A percentile compares a stretch with the other conserved stretches of the same genome.
Evolutionary conservation across 108 stramenopile genomes (phyloP).

Genomic region (Thalassiosira profunda): DNA sequence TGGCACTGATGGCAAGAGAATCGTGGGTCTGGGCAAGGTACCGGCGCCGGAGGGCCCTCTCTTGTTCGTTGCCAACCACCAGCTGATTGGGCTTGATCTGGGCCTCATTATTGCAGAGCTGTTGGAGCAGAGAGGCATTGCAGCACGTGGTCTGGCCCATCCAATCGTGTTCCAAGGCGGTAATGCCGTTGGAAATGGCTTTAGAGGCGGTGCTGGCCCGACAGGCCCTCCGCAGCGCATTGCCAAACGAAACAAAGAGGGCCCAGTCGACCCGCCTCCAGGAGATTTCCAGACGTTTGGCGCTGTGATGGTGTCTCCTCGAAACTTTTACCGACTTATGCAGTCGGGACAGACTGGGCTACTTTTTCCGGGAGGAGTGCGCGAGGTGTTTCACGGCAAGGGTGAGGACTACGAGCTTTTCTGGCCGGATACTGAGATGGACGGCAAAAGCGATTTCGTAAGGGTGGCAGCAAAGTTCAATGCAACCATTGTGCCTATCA

Average conservation of each 20-base stretch:
- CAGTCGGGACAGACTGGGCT: conserved; percentile 83
- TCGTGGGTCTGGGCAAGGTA: conserved; percentile 63
- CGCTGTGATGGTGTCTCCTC: conserved; percentile 92
- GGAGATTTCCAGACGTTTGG: conserved; percentile 83
- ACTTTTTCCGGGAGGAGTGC: conserved; percentile 94
- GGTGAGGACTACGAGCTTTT: conserved; percentile 89
- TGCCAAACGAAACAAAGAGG: too few species aligned
- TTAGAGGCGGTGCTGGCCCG: too few species aligned
- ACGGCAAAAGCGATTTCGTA: conserved; percentile 94
- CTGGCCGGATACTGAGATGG: conserved; percentile 96
- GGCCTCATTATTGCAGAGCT: conserved; percentile 73
- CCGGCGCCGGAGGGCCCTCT: conserved; percentile 68
- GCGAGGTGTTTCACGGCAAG: conserved; percentile 86
- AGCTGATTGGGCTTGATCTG: conserved; percentile 81
- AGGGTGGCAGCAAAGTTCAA: conserved; percentile 91
- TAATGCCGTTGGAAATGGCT: too few species aligned
- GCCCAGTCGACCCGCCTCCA: too few species aligned
- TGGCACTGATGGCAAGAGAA: conserved; percentile 60
- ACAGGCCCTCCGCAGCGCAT: too few species aligned
- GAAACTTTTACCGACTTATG: conserved; percentile 90
- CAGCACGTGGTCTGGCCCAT: conserved; percentile 84
- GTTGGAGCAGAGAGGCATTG: conserved; percentile 60
- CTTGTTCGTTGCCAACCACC: conserved; percentile 93
- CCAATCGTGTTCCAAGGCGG: conserved; percentile 70
- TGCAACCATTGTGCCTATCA: conserved; percentile 92